phyloP scores from a whole-genome alignment of 352 stramenopile species.

The Globisporangium camurandrum region DNA sequence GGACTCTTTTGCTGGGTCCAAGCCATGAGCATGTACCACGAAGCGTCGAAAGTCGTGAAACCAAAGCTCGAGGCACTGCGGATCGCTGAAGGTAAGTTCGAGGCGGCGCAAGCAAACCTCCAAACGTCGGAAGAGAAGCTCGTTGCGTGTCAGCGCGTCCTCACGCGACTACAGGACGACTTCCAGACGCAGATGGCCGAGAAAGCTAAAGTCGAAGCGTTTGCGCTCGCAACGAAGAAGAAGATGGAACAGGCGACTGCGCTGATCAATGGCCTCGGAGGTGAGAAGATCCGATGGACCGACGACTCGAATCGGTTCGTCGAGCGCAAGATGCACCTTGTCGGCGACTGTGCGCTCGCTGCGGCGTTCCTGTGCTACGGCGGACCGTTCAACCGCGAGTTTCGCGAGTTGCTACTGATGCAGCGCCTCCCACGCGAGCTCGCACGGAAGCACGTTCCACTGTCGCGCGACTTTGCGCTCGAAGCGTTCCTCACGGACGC shows the following conservation, averaged over 20 bases:
- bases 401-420: conserved; percentile 50
- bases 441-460: conserved; percentile 50
- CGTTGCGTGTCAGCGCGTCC: conserved; percentile 49
- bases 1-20: conserved; percentile 87
- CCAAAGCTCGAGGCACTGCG: conserved; percentile 89
- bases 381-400: conserved; percentile 87
- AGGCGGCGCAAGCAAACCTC: conserved; percentile 72
- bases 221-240: conserved; percentile 69
- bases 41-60: conserved; percentile 91
- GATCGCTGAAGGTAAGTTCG: conserved; percentile 81
- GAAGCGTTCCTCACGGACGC: conserved; percentile 72
- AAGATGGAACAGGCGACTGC: conserved; percentile 89
- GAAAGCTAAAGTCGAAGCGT: conserved; percentile 83
- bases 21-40: conserved; percentile 90
- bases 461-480: conserved; percentile 52
- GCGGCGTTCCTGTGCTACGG: conserved; percentile 87
- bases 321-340: conserved; percentile 67
- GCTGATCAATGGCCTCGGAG: conserved; percentile 80
- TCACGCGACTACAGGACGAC: conserved; percentile 66
- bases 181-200: conserved; percentile 88
- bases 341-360: conserved; percentile 82
- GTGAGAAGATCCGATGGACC: conserved; percentile 83
- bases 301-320: conserved; percentile 86
- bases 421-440: conserved; percentile 66
- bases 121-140: conserved; percentile 66